A percentile compares a stretch with the other conserved stretches of the same genome.
These are phyloP conservation scores for Cardamine resedifolia DNA, from an alignment of 345 rosid genomes.

Conservation along the genomic window DNA sequence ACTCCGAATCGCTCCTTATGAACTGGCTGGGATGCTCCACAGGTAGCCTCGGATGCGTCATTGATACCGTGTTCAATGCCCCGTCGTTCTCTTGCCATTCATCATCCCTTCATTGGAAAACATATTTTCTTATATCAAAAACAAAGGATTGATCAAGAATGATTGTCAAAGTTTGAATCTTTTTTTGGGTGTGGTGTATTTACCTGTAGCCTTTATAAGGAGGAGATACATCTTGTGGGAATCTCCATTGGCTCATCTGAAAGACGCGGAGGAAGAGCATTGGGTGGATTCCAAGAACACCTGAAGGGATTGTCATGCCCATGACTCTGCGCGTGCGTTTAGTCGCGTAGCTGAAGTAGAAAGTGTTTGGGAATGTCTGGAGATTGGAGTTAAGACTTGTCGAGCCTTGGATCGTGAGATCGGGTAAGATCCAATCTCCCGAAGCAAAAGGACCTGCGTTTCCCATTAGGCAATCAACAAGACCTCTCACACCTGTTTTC, in stretches of 20 bases:
- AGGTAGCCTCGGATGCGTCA: conserved; percentile 92
- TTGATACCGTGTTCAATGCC: conserved; percentile 89
- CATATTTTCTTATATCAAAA: background rate
- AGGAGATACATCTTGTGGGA: conserved; percentile 61
- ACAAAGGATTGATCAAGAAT: conserved; percentile 10
- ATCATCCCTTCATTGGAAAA: conserved; percentile 63
- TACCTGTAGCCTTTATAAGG: conserved; percentile 98
- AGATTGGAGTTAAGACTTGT: conserved; percentile 57
- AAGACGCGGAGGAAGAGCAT: conserved; percentile 79
- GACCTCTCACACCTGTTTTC: conserved; percentile 71
- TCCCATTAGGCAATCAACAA: conserved; percentile 71
- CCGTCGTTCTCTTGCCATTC: conserved; percentile 98
- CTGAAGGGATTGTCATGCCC: conserved; percentile 79
- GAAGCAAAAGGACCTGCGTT: conserved; percentile 85
- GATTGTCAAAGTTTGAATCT: background rate
- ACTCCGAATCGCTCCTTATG: conserved; percentile 58
- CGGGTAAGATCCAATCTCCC: conserved; percentile 96
- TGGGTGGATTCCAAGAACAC: conserved; percentile 82
- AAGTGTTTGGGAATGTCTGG: conserved; percentile 74
- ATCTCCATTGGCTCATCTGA: conserved; percentile 89
- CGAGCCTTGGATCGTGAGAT: conserved; percentile 93
- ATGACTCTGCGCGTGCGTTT: conserved; percentile 69
- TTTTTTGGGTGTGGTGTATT: background rate
- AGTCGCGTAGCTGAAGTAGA: conserved; percentile 96
- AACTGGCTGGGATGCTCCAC: conserved; percentile 66